Percentiles rank a stretch among this genome's conserved stretches.
These are phyloP conservation scores for Prillingera fragicola DNA, from an alignment of 1,284 basidiomycete genomes.

Conservation along the genomic window DNA sequence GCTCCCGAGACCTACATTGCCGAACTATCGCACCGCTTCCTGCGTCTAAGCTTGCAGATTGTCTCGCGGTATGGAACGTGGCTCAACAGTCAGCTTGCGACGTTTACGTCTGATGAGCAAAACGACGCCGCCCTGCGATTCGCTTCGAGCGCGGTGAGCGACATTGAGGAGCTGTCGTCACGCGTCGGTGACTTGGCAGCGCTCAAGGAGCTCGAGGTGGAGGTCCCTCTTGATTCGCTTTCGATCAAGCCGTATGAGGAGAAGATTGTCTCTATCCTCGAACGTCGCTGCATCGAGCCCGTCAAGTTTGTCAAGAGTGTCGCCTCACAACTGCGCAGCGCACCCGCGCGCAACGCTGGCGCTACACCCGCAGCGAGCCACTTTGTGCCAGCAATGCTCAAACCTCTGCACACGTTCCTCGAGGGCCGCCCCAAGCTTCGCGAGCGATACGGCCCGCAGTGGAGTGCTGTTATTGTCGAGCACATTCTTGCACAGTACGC, in stretches of 20 bases:
- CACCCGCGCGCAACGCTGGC: slow-evolving; percentile 40
- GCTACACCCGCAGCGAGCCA: slow-evolving; percentile 64
- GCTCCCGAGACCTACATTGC: slow-evolving; percentile 74
- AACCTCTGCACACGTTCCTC: slow-evolving; percentile 74
- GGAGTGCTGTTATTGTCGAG: slow-evolving; percentile 65
- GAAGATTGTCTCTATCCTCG: slow-evolving; percentile 67
- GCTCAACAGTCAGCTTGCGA: slow-evolving; percentile 51
- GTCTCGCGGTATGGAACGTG: slow-evolving; percentile 70
- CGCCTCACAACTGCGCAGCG: slow-evolving; percentile 68
- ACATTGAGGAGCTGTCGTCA: slow-evolving; percentile 26
- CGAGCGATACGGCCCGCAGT: slow-evolving; percentile 54
- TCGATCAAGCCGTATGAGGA: slow-evolving; percentile 47
- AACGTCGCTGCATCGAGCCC: slow-evolving; percentile 72
- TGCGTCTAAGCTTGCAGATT: slow-evolving; percentile 80
- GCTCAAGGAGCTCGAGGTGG: slow-evolving; percentile 6
- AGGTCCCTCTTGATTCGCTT: slow-evolving; percentile 12
- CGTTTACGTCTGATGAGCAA: slow-evolving; percentile 56
- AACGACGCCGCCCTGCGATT: slow-evolving; percentile 43
- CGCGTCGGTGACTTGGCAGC: slow-evolving; percentile 10
- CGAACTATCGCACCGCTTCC: slow-evolving; percentile 74
- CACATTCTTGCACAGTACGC: slow-evolving; percentile 59
- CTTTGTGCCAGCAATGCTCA: slow-evolving; percentile 74
- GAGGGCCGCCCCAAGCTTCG: slow-evolving; percentile 57
- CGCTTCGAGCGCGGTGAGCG: slow-evolving; percentile 30
- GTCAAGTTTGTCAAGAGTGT: slow-evolving; percentile 81